Conservation (phyloP, 2,329 filamentous ascomycete genomes). For the Phaeosphaeriaceae sp. region DNA sequence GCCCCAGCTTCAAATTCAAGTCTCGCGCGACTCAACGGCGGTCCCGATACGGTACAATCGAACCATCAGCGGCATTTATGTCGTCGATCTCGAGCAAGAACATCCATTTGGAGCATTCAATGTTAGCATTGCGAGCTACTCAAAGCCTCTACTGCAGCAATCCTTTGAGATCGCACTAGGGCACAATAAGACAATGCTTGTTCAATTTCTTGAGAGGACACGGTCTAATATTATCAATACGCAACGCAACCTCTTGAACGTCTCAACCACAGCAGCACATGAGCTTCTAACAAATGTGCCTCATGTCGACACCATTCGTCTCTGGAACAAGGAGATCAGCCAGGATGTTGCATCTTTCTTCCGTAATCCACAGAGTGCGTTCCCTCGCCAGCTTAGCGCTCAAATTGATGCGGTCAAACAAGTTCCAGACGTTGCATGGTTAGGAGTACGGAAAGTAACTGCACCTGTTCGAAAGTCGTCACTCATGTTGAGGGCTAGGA, state of each 20-base stretch:
- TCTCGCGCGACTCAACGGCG: conserved; percentile 53
- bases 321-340: neutral
- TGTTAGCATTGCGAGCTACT: conserved; percentile 52
- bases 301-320: conserved; percentile 10
- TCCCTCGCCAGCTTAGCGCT: conserved; percentile 12
- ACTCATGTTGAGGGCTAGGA: conserved; percentile 35
- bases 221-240: conserved; percentile 25
- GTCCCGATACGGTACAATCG: conserved; percentile 55
- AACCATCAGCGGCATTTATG: conserved; percentile 61
- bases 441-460: conserved; percentile 27
- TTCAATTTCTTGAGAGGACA: conserved; percentile 26
- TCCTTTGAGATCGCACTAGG: conserved; percentile 42
- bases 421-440: conserved; percentile 30
- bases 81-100: conserved; percentile 57
- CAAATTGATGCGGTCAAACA: conserved; percentile 17
- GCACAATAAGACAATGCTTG: conserved; percentile 37
- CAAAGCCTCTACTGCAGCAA: conserved; percentile 46
- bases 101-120: conserved; percentile 58
- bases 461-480: conserved; percentile 36
- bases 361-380: conserved; percentile 11
- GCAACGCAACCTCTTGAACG: conserved; percentile 25
- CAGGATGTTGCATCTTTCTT: conserved; percentile 3
- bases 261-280: conserved; percentile 25
- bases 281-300: conserved; percentile 14
- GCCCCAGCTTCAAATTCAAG: conserved; percentile 57